Percentiles rank a stretch among this genome's conserved stretches.
phyloP scores from a whole-genome alignment of 192 early-diverging fungal genomes.

The Entophlyctis luteolus region DNA sequence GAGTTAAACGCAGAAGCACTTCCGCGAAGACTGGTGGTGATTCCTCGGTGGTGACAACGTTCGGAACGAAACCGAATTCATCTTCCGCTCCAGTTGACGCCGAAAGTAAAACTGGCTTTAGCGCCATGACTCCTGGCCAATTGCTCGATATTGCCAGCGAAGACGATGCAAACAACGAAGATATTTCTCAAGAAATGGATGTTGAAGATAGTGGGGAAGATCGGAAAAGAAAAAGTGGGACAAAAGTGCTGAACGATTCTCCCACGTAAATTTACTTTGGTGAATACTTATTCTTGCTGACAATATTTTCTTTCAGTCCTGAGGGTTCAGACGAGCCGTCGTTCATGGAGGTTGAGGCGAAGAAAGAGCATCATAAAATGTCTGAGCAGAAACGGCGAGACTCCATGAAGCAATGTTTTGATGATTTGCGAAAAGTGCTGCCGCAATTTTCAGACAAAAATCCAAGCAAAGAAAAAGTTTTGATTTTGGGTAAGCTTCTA shows the following conservation, averaged over 20 bases:
- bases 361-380: conserved; percentile 88
- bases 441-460: conserved; percentile 75
- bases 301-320: not conserved
- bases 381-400: conserved; percentile 96
- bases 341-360: conserved; percentile 71
- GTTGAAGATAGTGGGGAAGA: conserved; percentile 63
- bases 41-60: conserved; percentile 37
- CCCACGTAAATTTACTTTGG: not conserved
- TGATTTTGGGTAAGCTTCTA: conserved; percentile 55
- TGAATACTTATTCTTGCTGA: not conserved
- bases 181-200: conserved; percentile 81
- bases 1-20: not conserved
- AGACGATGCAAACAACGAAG: conserved; percentile 83
- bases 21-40: not conserved
- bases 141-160: too few relatives aligned
- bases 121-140: too few relatives aligned
- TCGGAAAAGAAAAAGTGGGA: too few relatives aligned
- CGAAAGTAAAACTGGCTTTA: too few relatives aligned
- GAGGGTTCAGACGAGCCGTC: conserved; percentile 67
- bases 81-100: too few relatives aligned
- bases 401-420: conserved; percentile 86
- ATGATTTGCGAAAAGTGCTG: conserved; percentile 65
- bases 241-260: too few relatives aligned
- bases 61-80: too few relatives aligned
- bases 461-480: conserved; percentile 79